Percentiles rank a stretch among this genome's conserved stretches.
These are phyloP conservation scores for Aspergillus intermedius DNA, from an alignment of 2,329 filamentous ascomycete species.

Conservation along the genomic window DNA sequence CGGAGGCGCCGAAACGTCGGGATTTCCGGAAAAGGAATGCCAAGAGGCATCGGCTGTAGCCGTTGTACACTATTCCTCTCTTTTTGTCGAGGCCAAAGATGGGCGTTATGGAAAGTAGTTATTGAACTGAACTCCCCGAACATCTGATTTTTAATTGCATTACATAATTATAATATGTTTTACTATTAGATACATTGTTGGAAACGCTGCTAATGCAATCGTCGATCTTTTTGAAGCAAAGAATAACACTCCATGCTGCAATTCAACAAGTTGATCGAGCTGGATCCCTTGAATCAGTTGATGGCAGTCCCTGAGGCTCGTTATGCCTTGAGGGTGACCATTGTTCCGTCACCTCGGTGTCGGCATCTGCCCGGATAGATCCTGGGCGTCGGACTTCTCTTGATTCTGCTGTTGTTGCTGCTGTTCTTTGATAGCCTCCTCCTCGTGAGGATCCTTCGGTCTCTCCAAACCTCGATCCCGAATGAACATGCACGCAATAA, in stretches of 20 bases:
- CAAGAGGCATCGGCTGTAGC: background rate
- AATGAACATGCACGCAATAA: conserved; percentile 48
- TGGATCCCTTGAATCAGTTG: background rate
- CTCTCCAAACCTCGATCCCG: conserved; percentile 44
- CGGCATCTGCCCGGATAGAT: background rate
- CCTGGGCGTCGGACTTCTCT: conserved; percentile 5
- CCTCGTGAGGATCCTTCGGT: conserved; percentile 23
- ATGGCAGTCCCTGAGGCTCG: background rate
- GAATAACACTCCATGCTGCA: background rate
- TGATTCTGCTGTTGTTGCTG: conserved; percentile 23
- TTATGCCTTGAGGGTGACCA: background rate
- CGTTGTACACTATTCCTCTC: background rate
- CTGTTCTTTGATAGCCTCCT: conserved; percentile 19
- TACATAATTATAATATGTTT: no score
- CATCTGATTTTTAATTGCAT: no score
- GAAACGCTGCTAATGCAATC: no score
- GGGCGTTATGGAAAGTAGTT: no score
- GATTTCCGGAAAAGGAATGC: background rate
- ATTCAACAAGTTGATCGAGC: background rate
- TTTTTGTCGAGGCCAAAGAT: background rate
- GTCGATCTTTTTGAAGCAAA: no score
- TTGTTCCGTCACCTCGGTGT: background rate
- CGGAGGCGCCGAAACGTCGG: background rate
- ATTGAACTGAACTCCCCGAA: no score
- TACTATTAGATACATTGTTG: no score